A percentile compares a stretch with the other conserved stretches of the same genome.
Conservation (phyloP, 345 rosid genomes). For the Salix arbutifolia region DNA sequence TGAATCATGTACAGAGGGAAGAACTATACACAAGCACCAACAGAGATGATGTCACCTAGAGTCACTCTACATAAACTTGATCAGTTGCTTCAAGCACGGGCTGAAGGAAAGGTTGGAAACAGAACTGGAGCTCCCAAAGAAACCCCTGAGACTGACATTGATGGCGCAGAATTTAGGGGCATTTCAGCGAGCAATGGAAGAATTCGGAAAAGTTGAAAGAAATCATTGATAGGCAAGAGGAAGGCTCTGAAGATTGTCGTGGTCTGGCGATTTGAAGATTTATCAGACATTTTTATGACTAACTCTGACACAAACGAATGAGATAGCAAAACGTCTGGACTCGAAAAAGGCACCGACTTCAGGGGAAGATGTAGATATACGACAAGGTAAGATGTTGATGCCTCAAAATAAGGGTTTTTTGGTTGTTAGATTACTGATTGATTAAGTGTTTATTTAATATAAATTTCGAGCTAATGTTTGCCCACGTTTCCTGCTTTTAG, state of each 20-base stretch:
- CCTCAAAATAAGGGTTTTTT: too few relatives aligned
- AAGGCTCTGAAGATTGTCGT: slow-evolving; percentile 41
- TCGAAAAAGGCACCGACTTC: slow-evolving; percentile 20
- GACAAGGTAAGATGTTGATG: not conserved
- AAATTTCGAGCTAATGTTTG: not conserved
- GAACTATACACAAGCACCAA: slow-evolving; percentile 90
- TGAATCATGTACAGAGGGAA: slow-evolving; percentile 94
- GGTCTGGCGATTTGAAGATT: slow-evolving; percentile 57
- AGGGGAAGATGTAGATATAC: slow-evolving; percentile 20
- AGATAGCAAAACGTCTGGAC: slow-evolving; percentile 30
- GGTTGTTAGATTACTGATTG: too few relatives aligned
- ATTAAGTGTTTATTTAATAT: too few relatives aligned
- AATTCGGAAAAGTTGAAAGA: slow-evolving; percentile 47
- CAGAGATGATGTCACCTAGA: slow-evolving; percentile 92
- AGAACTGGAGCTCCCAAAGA: slow-evolving; percentile 19
- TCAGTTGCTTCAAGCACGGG: slow-evolving; percentile 55
- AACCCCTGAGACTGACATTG: slow-evolving; percentile 12
- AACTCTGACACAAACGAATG: slow-evolving; percentile 62
- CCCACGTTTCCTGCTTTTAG: not conserved
- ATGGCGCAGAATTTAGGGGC: slow-evolving; percentile 10
- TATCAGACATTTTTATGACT: slow-evolving; percentile 82
- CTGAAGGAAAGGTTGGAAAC: slow-evolving; percentile 29
- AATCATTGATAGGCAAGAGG: slow-evolving; percentile 40
- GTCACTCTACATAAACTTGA: slow-evolving; percentile 56
- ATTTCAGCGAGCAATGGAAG: slow-evolving; percentile 15